phyloP scores from a whole-genome alignment of 2,329 filamentous ascomycete species.

The Monosporascus sp. region DNA sequence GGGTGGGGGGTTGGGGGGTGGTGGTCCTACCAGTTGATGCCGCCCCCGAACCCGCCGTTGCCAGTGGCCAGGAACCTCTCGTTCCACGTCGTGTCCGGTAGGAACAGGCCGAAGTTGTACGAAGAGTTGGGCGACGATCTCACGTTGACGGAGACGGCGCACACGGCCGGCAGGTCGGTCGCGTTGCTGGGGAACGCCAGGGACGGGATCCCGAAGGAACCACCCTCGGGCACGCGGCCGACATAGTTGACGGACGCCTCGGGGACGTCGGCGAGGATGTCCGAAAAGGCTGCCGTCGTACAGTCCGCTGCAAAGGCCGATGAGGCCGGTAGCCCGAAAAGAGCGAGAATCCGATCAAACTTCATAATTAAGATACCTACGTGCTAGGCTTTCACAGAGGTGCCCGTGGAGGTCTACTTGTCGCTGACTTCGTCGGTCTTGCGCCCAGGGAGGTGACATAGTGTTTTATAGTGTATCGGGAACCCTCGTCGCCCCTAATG shows the following conservation, averaged over 20 bases:
- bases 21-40: conserved; percentile 24
- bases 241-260: not conserved
- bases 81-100: conserved; percentile 25
- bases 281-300: not conserved
- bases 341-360: not conserved
- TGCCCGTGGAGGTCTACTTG: too few relatives aligned
- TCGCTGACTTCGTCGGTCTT: too few relatives aligned
- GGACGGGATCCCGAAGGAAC: not conserved
- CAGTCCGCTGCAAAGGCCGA: not conserved
- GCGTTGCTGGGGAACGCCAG: conserved; percentile 19
- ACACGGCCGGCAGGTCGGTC: conserved; percentile 26
- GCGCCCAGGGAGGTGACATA: too few relatives aligned
- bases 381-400: too few relatives aligned
- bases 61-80: conserved; percentile 25
- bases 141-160: conserved; percentile 25
- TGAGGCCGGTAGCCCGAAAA: not conserved
- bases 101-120: conserved; percentile 28
- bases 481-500: too few relatives aligned
- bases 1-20: too few relatives aligned
- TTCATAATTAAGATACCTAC: too few relatives aligned
- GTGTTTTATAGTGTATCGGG: too few relatives aligned
- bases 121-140: conserved; percentile 20
- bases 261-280: not conserved
- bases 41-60: conserved; percentile 27
- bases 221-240: not conserved